Base-by-base conservation (phyloP, 2,329 filamentous ascomycete species). In the Neopestalotiopsis rosae region DNA sequence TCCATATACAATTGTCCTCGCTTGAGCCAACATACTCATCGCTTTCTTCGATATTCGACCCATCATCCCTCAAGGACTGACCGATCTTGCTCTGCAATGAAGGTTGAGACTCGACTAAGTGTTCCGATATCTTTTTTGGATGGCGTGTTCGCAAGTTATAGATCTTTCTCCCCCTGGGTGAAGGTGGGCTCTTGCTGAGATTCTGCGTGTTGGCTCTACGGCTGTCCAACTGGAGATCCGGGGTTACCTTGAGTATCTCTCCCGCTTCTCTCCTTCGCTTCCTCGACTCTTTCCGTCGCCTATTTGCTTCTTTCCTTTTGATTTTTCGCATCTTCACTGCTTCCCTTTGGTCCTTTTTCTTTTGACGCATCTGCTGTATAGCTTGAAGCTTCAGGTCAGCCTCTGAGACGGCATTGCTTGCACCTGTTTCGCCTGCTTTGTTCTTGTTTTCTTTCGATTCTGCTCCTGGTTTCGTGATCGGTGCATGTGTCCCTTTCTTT, bases 1-100 rank as follows among this genome's bases (percentile, higher is more conserved):
- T 30, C 68, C 68, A 69, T 17, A 28, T 59, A 30, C n/a, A 52
- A 28, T 56, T 64, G 17, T 66, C 45, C 45, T 52, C 62, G 30
- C 62, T 61, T 17, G 57, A 14, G 17, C 61, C 56, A 20, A 59
- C 52, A 38, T 63, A 65, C 12, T 66, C n/a, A 13, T 42, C 59
- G 30, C 58, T 34, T 14, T 67, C 58, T 20, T 59, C 30, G 2
- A 65, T 13, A 20, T 69, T 59, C 1, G 28, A 58, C 4, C 20
- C 32, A 49, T 67, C 24, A 10, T 65, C 49, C n/a, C 42, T 40
- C 20, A 69, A 34, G 5, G 67, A 66, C 14, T 24, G 45, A 40
- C 67, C 67, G 13, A 63, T 63, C 13, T 28, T 32, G 30, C 30
- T n/a, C 30, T 30, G 32, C 28, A 12, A n/a, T 14, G 32, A 12